Evolutionary conservation across 148 eudicot species (phyloP), one percentile per base, ranked within the genome.

Genomic region (Chenopodium quinoa): DNA sequence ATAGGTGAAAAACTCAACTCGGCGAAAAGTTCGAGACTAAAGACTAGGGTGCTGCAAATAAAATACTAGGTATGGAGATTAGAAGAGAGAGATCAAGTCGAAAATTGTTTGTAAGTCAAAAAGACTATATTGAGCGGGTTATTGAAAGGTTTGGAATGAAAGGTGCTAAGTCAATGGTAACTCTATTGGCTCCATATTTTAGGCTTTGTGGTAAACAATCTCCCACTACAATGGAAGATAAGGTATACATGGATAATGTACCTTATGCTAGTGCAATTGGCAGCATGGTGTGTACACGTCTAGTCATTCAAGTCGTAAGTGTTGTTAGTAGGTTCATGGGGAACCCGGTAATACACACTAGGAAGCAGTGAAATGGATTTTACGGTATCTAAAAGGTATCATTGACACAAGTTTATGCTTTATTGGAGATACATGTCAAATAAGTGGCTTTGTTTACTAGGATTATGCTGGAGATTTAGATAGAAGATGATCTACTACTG

Each of bases 241-340:
- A 66, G 27, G 29, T 11, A 7, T n/a, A 66, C 70, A 66, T 66
- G 32, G 32, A 66, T 7, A 7, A 12, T 23, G 70, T 66, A n/a
- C 31, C 31, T 66, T 66, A 66, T 7, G 34, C 32, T 66, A 66
- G 70, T 66, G 70, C 29, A 0, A 1, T 66, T 66, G 70, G 12
- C 16, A 66, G 70, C 70, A 66, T 66, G 12, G 70, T 66, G 31
- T 66, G 70, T 66, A 66, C 70, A 66, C 70, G 29, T 66, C 70
- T 2, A 66, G 29, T 25, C 8, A 66, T 66, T 8, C 13, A n/a
- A 66, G 13, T 16, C 2, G 31, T 66, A 1, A 66, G 70, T 66
- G 31, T 19, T 58, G 63, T 58, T 58, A 2, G 63, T 58, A 16
- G 20, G 17, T 58, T 17, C 63, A 58, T 58, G 70, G 70, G 10